A percentile compares a stretch with the other conserved stretches of the same genome.
Conservation (phyloP, 2,329 filamentous ascomycete genomes). For the Dothideomycetidae sp. region DNA sequence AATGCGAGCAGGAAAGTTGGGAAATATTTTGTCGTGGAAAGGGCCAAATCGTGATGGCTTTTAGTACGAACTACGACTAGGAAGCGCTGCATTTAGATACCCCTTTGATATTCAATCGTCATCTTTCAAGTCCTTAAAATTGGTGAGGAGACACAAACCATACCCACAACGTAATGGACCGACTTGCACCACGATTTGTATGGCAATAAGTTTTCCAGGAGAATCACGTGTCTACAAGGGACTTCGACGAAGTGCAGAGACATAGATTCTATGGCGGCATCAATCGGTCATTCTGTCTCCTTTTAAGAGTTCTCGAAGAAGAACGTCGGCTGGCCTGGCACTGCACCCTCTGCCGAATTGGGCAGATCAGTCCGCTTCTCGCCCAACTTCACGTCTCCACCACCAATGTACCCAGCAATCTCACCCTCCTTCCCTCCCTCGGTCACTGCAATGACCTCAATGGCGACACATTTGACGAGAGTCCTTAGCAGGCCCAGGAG, state of each 20-base stretch:
- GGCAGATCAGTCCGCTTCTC: conserved; percentile 46
- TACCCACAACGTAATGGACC: too few species aligned
- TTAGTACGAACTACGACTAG: not conserved
- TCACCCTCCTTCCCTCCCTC: conserved; percentile 54
- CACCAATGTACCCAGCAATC: conserved; percentile 38
- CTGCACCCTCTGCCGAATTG: conserved; percentile 53
- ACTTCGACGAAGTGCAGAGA: too few species aligned
- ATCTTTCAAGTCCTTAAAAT: too few species aligned
- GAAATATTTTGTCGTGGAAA: conserved; percentile 65
- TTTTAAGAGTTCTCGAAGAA: conserved; percentile 66
- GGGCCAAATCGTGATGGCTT: conserved; percentile 28
- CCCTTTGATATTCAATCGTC: too few species aligned
- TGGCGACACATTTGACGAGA: conserved; percentile 49
- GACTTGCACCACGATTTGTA: too few species aligned
- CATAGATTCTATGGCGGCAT: not conserved
- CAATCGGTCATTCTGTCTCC: not conserved
- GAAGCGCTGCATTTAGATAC: not conserved
- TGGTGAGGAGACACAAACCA: too few species aligned
- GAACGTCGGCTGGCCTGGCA: conserved; percentile 72
- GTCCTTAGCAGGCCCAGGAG: conserved; percentile 63
- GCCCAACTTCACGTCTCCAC: conserved; percentile 34
- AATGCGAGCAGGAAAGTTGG: conserved; percentile 53
- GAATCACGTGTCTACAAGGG: too few species aligned
- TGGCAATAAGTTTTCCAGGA: too few species aligned
- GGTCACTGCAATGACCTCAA: conserved; percentile 58